Evolutionary conservation across 2,329 filamentous ascomycete species (phyloP).

Genomic region (Penicillium italicum): DNA sequence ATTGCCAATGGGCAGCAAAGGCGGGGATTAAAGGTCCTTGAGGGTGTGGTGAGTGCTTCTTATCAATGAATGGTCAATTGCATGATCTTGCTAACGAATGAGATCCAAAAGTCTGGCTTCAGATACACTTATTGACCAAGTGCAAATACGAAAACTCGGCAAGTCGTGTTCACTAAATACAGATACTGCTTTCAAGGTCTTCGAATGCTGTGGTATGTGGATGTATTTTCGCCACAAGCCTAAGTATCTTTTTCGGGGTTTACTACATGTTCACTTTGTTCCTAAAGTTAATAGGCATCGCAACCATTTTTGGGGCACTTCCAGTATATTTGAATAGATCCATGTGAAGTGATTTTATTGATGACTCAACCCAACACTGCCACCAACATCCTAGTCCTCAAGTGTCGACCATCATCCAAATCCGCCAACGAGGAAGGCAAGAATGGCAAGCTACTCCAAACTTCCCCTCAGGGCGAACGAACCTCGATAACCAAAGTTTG

Average conservation of each 20-base stretch:
- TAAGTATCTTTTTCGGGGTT: background rate
- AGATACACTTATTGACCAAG: conserved; percentile 33
- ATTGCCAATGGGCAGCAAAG: conserved; percentile 49
- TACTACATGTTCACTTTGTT: background rate
- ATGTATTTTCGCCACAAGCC: background rate
- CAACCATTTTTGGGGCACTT: too few relatives aligned
- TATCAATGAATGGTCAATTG: background rate
- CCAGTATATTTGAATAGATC: background rate
- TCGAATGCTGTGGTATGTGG: background rate
- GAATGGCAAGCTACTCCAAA: background rate
- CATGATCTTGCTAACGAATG: background rate
- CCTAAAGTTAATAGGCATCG: background rate
- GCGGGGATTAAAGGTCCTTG: conserved; percentile 49
- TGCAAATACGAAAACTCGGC: background rate
- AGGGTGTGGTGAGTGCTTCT: conserved; percentile 39
- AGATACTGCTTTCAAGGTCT: background rate
- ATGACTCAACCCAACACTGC: background rate
- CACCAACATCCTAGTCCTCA: background rate
- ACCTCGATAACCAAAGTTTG: too few relatives aligned
- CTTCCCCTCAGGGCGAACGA: background rate
- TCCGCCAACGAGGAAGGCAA: conserved; percentile 14
- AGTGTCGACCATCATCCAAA: conserved; percentile 13
- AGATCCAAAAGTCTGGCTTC: conserved; percentile 27
- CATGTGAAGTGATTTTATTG: background rate
- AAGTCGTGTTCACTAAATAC: background rate